A percentile compares a stretch with the other conserved stretches of the same genome.
These are phyloP conservation scores for Cytidiella melzeri DNA, from an alignment of 768 basidiomycete species.

Conservation along the genomic window DNA sequence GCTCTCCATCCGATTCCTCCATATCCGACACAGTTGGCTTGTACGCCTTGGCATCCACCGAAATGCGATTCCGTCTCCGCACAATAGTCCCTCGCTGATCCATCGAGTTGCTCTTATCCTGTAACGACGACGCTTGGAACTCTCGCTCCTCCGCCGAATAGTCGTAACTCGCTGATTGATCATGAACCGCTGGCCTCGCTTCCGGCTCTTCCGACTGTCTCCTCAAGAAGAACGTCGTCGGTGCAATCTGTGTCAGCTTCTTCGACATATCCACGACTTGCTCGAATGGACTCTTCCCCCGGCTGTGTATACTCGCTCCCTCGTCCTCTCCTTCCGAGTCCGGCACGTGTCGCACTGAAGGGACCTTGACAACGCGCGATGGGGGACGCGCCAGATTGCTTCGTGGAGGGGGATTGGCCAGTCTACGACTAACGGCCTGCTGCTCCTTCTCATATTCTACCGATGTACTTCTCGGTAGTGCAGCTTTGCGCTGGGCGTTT, in stretches of 20 bases:
- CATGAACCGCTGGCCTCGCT: constrained; percentile 24
- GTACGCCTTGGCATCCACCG: constrained; percentile 78
- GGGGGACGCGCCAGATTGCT: constrained; percentile 23
- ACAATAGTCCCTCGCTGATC: constrained; percentile 19
- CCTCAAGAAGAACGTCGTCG: constrained; percentile 61
- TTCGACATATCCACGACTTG: constrained; percentile 51
- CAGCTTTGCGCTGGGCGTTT: constrained; percentile 39
- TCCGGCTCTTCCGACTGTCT: constrained; percentile 56
- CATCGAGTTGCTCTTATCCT: constrained; percentile 2
- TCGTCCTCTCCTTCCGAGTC: constrained; percentile 63
- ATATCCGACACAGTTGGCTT: constrained; percentile 58
- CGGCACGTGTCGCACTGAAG: constrained; percentile 53
- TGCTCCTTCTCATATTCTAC: constrained; percentile 73
- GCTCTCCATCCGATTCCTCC: constrained; percentile 57
- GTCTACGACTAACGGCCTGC: constrained; percentile 47
- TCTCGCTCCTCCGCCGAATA: constrained; percentile 74
- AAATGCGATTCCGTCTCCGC: constrained; percentile 57
- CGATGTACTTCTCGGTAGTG: constrained; percentile 67
- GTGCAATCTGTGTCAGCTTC: constrained; percentile 30
- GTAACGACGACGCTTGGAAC: constrained; percentile 31
- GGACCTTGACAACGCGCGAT: constrained; percentile 50
- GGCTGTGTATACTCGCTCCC: constrained; percentile 29
- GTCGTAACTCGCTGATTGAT: constrained; percentile 56
- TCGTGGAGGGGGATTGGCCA: constrained; percentile 56
- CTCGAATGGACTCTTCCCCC: constrained; percentile 68